phyloP scores from a whole-genome alignment of 2,329 filamentous ascomycete species.

The Pestalotiopsis sp. region DNA sequence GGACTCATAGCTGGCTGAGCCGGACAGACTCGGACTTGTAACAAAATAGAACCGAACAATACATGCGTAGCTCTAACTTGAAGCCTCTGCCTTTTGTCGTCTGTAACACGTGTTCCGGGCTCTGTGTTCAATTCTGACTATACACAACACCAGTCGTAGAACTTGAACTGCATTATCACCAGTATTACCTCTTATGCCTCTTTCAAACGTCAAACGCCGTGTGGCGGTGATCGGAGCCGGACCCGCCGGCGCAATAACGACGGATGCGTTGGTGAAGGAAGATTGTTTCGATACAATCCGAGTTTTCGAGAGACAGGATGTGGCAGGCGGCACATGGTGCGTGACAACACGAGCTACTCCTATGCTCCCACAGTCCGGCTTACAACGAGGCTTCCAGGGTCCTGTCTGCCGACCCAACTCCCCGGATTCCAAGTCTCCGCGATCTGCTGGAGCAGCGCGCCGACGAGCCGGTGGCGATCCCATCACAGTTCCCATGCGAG shows the following conservation, averaged over 20 bases:
- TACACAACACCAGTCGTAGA: background rate
- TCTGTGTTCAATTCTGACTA: background rate
- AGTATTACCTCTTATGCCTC: background rate
- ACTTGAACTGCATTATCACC: background rate
- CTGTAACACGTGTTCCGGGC: background rate
- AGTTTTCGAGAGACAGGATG: conserved; percentile 64
- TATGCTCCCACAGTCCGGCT: background rate
- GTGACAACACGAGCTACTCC: background rate
- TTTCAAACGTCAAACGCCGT: conserved; percentile 18
- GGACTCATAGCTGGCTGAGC: no score
- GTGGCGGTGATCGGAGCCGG: conserved; percentile 66
- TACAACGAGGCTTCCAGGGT: background rate
- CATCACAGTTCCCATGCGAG: background rate
- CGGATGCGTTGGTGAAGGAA: conserved; percentile 63
- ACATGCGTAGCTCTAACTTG: no score
- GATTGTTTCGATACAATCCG: conserved; percentile 59
- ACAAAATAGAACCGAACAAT: no score
- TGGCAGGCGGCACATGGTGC: conserved; percentile 62
- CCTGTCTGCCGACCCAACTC: background rate
- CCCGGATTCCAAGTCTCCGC: conserved; percentile 10
- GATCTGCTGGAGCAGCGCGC: conserved; percentile 11
- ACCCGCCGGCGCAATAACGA: conserved; percentile 60
- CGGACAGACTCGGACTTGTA: no score
- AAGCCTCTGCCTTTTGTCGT: no score
- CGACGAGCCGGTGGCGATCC: conserved; percentile 4